A percentile compares a stretch with the other conserved stretches of the same genome.
Evolutionary conservation across 768 basidiomycete species (phyloP).

Genomic region (Brasilioporus rufonigricans): DNA sequence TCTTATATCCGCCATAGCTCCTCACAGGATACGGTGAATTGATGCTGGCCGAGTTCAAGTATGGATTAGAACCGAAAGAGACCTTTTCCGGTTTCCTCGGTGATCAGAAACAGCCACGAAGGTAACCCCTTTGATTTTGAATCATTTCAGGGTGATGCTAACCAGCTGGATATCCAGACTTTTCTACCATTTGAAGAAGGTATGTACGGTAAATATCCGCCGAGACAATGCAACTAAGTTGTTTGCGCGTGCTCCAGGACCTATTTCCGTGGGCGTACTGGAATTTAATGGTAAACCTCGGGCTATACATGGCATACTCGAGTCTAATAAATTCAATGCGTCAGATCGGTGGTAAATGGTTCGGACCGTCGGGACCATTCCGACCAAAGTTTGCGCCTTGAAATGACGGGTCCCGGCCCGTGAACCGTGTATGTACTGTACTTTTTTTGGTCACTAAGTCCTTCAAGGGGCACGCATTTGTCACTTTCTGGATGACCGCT

Average conservation of each 20-base stretch:
- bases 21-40: constrained; percentile 79
- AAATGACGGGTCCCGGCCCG: not conserved
- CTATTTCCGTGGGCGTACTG: constrained; percentile 60
- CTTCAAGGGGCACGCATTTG: constrained; percentile 6
- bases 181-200: constrained; percentile 90
- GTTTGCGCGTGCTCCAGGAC: constrained; percentile 19
- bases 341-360: constrained; percentile 46
- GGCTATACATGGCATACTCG: not conserved
- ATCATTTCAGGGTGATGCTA: constrained; percentile 3
- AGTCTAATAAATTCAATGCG: constrained; percentile 6
- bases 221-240: not conserved
- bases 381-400: constrained; percentile 36
- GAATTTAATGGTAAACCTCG: constrained; percentile 58
- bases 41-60: constrained; percentile 93
- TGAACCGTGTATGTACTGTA: not conserved
- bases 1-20: constrained; percentile 42
- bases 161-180: constrained; percentile 37
- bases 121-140: constrained; percentile 38
- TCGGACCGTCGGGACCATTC: constrained; percentile 41
- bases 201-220: constrained; percentile 17
- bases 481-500: not conserved
- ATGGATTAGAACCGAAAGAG: constrained; percentile 85
- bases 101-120: constrained; percentile 74
- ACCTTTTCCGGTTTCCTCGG: constrained; percentile 66
- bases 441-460: not conserved